phyloP scores from a whole-genome alignment of 208 protist genomes.

The Trypanosoma boissoni region DNA sequence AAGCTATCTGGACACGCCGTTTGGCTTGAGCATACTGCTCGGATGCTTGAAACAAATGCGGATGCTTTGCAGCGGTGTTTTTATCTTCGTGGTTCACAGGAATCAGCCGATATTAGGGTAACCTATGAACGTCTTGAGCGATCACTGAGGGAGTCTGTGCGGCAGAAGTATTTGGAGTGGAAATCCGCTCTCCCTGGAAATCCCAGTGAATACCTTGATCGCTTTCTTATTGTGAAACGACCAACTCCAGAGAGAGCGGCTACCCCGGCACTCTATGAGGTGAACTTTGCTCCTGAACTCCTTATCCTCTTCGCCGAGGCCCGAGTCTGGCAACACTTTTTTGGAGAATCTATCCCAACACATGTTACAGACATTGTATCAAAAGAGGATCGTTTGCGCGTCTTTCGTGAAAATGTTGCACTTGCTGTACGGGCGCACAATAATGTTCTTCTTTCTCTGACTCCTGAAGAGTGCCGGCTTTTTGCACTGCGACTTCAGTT shows the following conservation, averaged over 20 bases:
- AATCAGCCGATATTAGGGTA: slow-evolving; percentile 77
- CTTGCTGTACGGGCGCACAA: slow-evolving; percentile 96
- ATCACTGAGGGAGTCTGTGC: slow-evolving; percentile 80
- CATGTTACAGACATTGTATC: slow-evolving; percentile 85
- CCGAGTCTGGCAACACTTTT: slow-evolving; percentile 86
- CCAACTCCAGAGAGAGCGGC: slow-evolving; percentile 41
- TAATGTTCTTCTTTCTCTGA: slow-evolving; percentile 87
- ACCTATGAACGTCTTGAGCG: slow-evolving; percentile 76
- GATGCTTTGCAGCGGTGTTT: slow-evolving; percentile 70
- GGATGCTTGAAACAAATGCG: slow-evolving; percentile 52
- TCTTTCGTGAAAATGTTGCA: slow-evolving; percentile 96
- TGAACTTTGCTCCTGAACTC: slow-evolving; percentile 94
- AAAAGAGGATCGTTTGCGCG: slow-evolving; percentile 89
- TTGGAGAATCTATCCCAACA: slow-evolving; percentile 87
- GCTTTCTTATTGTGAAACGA: slow-evolving; percentile 75
- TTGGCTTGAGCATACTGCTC: slow-evolving; percentile 82
- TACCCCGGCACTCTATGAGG: slow-evolving; percentile 73
- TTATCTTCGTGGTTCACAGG: slow-evolving; percentile 76
- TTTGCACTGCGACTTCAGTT: slow-evolving; percentile 92
- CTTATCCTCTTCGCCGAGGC: slow-evolving; percentile 94
- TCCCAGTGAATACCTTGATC: slow-evolving; percentile 84
- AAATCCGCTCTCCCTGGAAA: slow-evolving; percentile 53
- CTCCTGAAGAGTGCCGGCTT: slow-evolving; percentile 89
- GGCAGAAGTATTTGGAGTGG: slow-evolving; percentile 80
- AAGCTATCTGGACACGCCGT: slow-evolving; percentile 87